phyloP scores from a whole-genome alignment of 2,329 filamentous ascomycete genomes.

The Aureobasidium sp. region DNA sequence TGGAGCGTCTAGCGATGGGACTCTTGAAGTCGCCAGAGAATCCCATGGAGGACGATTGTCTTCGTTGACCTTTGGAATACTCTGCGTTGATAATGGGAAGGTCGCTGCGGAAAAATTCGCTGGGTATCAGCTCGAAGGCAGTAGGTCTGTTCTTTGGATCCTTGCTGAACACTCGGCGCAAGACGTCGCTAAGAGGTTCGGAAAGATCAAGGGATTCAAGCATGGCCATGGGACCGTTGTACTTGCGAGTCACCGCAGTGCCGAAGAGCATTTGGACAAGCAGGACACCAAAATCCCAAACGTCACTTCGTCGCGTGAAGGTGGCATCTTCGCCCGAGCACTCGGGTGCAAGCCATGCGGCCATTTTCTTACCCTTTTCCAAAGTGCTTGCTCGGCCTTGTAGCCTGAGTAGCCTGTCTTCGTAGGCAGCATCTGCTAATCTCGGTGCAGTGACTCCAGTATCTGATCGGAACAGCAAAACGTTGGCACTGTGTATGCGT shows the following conservation, averaged over 20 bases:
- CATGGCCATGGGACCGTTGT: constrained; percentile 68
- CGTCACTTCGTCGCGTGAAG: constrained; percentile 66
- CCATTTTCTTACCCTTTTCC: constrained; percentile 28
- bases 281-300: constrained; percentile 91
- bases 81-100: constrained; percentile 29
- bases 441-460: constrained; percentile 61
- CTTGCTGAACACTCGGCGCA: constrained; percentile 74
- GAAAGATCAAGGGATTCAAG: constrained; percentile 66
- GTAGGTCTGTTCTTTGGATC: constrained; percentile 78
- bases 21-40: constrained; percentile 17
- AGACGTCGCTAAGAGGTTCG: constrained; percentile 65
- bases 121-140: constrained; percentile 62
- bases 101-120: constrained; percentile 45
- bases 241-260: constrained; percentile 64
- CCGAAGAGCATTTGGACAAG: constrained; percentile 94
- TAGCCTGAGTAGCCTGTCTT: constrained; percentile 29
- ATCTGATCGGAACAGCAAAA: constrained; percentile 63
- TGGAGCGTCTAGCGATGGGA: constrained; percentile 20
- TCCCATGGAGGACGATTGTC: constrained; percentile 11
- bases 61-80: constrained; percentile 1
- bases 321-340: constrained; percentile 34
- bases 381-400: background rate
- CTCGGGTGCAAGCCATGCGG: constrained; percentile 25
- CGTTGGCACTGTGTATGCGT: constrained; percentile 69
- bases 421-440: constrained; percentile 64